phyloP scores from a whole-genome alignment of 164 flowering plant genomes.

The Macadamia tetraphylla region DNA sequence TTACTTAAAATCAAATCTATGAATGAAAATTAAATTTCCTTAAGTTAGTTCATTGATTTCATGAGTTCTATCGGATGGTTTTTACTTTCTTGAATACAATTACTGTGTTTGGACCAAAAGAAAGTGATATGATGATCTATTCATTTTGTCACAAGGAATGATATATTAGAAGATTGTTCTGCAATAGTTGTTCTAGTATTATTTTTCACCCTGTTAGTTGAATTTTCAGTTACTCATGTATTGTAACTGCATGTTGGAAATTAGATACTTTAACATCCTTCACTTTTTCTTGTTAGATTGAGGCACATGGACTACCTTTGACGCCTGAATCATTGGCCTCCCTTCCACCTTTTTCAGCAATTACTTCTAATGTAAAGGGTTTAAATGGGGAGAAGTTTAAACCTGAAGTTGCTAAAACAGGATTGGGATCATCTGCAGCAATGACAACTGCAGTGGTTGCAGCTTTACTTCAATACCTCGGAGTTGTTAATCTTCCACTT shows the following conservation, averaged over 20 bases:
- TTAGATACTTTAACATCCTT: neutral
- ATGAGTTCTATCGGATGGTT: no score
- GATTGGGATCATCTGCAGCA: conserved; percentile 97
- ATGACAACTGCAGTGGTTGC: conserved; percentile 98
- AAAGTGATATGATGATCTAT: neutral
- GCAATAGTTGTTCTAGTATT: neutral
- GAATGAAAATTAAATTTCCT: neutral
- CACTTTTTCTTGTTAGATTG: conserved; percentile 47
- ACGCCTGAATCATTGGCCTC: conserved; percentile 75
- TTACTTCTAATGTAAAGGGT: conserved; percentile 70
- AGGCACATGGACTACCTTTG: conserved; percentile 82
- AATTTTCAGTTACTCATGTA: neutral
- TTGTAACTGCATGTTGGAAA: conserved; percentile 2
- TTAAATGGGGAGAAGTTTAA: conserved; percentile 53
- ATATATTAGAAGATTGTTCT: neutral
- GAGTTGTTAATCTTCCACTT: conserved; percentile 61
- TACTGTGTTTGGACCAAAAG: no score
- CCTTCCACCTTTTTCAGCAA: conserved; percentile 82
- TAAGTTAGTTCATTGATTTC: neutral
- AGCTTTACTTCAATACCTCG: conserved; percentile 86
- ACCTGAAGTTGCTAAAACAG: conserved; percentile 99
- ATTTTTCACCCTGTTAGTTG: neutral
- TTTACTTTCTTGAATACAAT: no score
- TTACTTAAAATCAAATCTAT: neutral
- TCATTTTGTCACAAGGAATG: neutral